Base-by-base conservation (phyloP, 768 basidiomycete genomes). In the Heimioporus sp. region DNA sequence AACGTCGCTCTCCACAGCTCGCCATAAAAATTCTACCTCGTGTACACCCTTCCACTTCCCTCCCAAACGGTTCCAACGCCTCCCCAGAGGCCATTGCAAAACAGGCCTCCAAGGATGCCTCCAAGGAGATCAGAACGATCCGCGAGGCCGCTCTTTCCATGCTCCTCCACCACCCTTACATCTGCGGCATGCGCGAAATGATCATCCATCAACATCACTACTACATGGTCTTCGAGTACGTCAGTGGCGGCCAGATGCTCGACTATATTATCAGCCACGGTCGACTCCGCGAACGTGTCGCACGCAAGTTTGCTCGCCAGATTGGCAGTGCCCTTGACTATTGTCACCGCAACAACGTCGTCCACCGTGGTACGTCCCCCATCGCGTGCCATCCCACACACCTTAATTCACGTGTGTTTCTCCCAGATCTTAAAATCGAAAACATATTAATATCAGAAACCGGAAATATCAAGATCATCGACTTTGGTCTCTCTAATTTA, bases 251-350 rank as follows among this genome's bases (percentile, higher is more conserved):
- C 1, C 97, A 99, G 78, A 94, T 99, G 92, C 83, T 99, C 59
- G 97, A 99, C 80, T 99, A 96, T 70, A 98, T 99, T 74, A 99
- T 99, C 74, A 90, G 90, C 62, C 97, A 99, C 63, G 97, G 97
- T 16, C 81, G 97, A 32, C 80, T 98, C 52, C 80, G 97, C 42
- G 97, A 98, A 72, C 83, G 96, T 50, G 92, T 94, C 37, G 97
- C 97, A 19, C 78, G 97, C 60, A 98, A 98, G 76, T 99, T 99
- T 72, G 94, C 97, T 5, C 75, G 97, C 30, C 97, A 99, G 72
- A 98, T 99, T 56, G 95, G 92, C 34, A 91, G 88, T 61, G 97
- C 97, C 2, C 76, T 99, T 20, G 90, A 96, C 66, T 98, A 99
- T 71, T 96, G 94, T 67, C 97, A 99, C 73, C 83, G 85, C 63